Evolutionary conservation across 2,329 filamentous ascomycete species (phyloP), one percentile per base, ranked within the genome.

Genomic region (Onygenales sp.): DNA sequence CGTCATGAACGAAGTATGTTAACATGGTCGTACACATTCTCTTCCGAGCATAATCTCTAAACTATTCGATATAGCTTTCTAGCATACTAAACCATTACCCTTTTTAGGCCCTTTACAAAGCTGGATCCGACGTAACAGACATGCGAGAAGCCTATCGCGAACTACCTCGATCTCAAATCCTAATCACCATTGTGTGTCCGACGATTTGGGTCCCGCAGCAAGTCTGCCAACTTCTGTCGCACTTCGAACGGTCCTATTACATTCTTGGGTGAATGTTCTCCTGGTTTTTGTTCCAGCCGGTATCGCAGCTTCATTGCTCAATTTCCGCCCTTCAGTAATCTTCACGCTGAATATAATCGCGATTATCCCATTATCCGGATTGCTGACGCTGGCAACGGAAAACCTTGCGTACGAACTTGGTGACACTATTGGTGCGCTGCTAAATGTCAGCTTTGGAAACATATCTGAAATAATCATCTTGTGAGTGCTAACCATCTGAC

Each of bases 401-500:
- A 85, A 82, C 54, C 86, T 89, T 54, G 86, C 86, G 47, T 78
- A 78, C 59, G 81, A 82, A 60, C 77, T 90, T 70, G 86, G 86
- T 52, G 86, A 89, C 64, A 84, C 85, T 2, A 73, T 88, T 42
- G 85, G 85, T 52, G 85, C 85, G 37, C 69, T 88, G 61, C 78
- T 88, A 65, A 88, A 88, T 62, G 83, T 88, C 55, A 88, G 85
- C 10, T 88, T 88, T 72, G 85, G 86, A 60, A 89, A 90, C 66
- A 84, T 86, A 31, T 86, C 89, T 21, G 86, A 90, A 69, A 70
- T 90, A 65, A 89, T 90, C 64, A 88, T 90, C 58, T 89, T 88
- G 60, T 62, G 48, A 50, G 61, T 59, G 42, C 21, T 11, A 11
- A 11, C 3, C 37, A 11, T 40, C 14, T 40, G 10, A 11, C 14